Conservation (phyloP, 345 rosid species). For the Trapa incisa region DNA sequence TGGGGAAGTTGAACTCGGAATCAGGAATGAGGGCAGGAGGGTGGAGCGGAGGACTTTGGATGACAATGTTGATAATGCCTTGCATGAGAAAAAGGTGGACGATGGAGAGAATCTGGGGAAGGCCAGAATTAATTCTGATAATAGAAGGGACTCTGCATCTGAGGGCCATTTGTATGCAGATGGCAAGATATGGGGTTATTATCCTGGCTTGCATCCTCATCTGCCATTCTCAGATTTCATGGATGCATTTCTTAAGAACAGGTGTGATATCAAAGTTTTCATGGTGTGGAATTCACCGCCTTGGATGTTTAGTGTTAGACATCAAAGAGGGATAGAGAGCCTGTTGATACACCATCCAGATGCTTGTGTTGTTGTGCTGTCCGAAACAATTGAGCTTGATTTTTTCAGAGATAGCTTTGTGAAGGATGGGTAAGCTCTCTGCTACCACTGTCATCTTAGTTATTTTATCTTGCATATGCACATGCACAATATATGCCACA, state of each 20-base stretch:
- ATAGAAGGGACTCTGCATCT: conserved; percentile 26
- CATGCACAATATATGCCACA: background rate
- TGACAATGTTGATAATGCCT: conserved; percentile 12
- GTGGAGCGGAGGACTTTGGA: conserved; percentile 46
- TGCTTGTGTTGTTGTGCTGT: conserved; percentile 75
- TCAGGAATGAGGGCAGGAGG: conserved; percentile 26
- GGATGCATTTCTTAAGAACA: conserved; percentile 48
- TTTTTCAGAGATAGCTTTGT: conserved; percentile 74
- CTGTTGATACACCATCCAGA: conserved; percentile 55
- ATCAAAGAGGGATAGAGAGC: conserved; percentile 90
- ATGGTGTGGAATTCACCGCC: conserved; percentile 95
- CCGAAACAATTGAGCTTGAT: conserved; percentile 83
- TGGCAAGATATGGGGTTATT: conserved; percentile 92
- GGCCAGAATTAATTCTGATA: conserved; percentile 3
- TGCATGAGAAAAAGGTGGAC: conserved; percentile 4
- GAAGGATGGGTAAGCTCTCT: conserved; percentile 61
- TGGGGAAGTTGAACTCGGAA: conserved; percentile 7
- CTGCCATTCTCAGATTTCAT: conserved; percentile 60
- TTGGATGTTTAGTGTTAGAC: conserved; percentile 86
- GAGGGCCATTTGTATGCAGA: conserved; percentile 57
- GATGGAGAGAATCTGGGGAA: background rate
- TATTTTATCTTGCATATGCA: background rate
- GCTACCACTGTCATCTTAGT: background rate
- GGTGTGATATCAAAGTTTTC: conserved; percentile 55
- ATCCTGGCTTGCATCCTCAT: conserved; percentile 58